Percentiles rank a stretch among this genome's conserved stretches.
Evolutionary conservation across 257 asterid genomes (phyloP).

Genomic region (Henckelia pumila): DNA sequence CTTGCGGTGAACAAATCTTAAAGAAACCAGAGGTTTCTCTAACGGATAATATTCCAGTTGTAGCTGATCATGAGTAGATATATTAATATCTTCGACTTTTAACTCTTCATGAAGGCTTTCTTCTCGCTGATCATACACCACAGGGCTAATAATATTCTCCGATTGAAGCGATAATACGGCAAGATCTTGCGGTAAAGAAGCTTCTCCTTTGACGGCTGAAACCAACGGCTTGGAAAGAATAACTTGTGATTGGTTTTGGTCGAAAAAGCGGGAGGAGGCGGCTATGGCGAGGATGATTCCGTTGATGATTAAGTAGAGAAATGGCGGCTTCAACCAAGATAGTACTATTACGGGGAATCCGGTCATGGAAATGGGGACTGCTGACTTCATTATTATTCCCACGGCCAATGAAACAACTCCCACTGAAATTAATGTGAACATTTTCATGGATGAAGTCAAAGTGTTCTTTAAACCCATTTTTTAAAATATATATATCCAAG

Average conservation of each 20-base stretch:
- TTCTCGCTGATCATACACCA: background rate
- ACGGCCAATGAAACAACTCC: slow-evolving; percentile 49
- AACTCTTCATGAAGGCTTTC: background rate
- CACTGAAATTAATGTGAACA: slow-evolving; percentile 44
- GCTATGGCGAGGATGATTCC: slow-evolving; percentile 67
- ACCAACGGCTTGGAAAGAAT: too few relatives aligned
- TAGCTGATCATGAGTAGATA: slow-evolving; percentile 20
- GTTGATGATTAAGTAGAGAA: slow-evolving; percentile 61
- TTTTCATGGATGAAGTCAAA: slow-evolving; percentile 43
- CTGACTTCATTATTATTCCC: slow-evolving; percentile 33
- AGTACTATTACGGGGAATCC: slow-evolving; percentile 41
- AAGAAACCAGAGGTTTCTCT: slow-evolving; percentile 22
- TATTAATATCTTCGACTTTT: too few relatives aligned
- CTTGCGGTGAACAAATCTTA: slow-evolving; percentile 13
- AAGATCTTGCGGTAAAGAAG: background rate
- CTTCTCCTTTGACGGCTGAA: too few relatives aligned
- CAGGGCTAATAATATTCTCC: background rate
- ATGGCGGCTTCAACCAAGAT: slow-evolving; percentile 68
- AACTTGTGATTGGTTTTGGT: too few relatives aligned
- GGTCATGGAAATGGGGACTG: slow-evolving; percentile 37
- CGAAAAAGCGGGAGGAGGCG: slow-evolving; percentile 27
- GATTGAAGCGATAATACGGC: background rate
- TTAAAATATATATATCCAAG: too few relatives aligned
- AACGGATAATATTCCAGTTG: slow-evolving; percentile 19
- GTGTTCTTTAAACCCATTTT: background rate